Evolutionary conservation across 106 monocot genomes (phyloP), one percentile per base, ranked within the genome.

Genomic region (Acorus gramineus): DNA sequence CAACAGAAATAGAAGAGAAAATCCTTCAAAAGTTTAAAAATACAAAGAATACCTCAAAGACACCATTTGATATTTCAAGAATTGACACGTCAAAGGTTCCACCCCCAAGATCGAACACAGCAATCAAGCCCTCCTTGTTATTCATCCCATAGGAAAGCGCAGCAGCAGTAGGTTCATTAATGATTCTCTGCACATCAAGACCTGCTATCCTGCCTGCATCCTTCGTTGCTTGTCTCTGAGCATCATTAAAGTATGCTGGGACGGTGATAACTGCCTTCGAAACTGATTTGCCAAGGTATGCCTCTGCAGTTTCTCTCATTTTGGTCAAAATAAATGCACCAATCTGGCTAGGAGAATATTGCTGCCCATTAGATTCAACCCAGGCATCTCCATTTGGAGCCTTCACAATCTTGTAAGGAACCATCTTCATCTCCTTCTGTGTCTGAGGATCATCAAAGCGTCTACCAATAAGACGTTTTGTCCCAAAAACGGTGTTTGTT

Each of bases 351-450:
- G 86, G 82, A 5, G 82, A 82, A 55, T 79, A 86, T 53, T 79
- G 79, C 47, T 86, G 76, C n/a, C 82, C 82, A 61, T 73, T 79
- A 48, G 59, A 70, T 67, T 86, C 86, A 68, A 82, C 74, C 86
- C 86, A 86, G 4, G 86, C 86, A 73, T 86, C 86, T 4, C 86
- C 86, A 73, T 82, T 86, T 0, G 79, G 79, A 76, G 76, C 86
- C 66, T 65, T 82, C 1, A 82, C 82, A 45, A 86, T 86, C 73
- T 86, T 76, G 56, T 78, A 86, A n/a, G 86, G 86, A 47, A 92
- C 92, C 92, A 92, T 92, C 69, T 92, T 92, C 92, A 92, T 92
- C 57, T 92, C 87, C 66, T 92, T 87, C 55, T 92, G 92, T 49
- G 84, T 82, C 62, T 82, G 87, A 50, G 87, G 77, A 65, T 92